phyloP scores from a whole-genome alignment of 1,284 basidiomycete genomes.

The Paramarasmius palmivorus region DNA sequence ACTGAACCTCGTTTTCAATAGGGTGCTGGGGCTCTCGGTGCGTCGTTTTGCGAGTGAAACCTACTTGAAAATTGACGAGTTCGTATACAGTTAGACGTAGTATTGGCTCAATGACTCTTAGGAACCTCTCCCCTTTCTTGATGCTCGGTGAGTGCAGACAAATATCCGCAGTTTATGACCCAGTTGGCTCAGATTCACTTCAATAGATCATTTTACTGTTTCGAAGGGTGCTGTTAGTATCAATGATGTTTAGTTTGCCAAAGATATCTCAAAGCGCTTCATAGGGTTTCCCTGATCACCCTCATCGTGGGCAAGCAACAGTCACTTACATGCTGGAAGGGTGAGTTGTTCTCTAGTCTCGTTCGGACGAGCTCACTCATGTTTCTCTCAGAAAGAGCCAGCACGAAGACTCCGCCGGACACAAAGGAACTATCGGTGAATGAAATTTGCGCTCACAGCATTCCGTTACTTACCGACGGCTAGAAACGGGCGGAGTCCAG shows the following conservation, averaged over 20 bases:
- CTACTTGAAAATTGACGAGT: too few species aligned
- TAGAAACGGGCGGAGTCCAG: constrained; percentile 83
- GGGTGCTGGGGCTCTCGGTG: constrained; percentile 75
- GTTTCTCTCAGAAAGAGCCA: constrained; percentile 49
- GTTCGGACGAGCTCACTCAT: constrained; percentile 1
- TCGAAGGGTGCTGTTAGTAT: constrained; percentile 56
- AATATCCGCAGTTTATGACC: not conserved
- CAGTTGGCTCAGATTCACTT: not conserved
- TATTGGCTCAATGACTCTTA: constrained; percentile 76
- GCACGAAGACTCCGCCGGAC: constrained; percentile 94
- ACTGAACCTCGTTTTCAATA: constrained; percentile 22
- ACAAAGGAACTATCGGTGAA: constrained; percentile 71
- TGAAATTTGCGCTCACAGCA: not conserved
- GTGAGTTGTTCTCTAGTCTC: constrained; percentile 28
- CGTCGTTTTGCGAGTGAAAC: too few species aligned
- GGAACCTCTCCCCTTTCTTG: constrained; percentile 89
- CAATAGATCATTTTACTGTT: constrained; percentile 70
- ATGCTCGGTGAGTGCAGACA: constrained; percentile 51
- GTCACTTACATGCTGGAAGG: constrained; percentile 91
- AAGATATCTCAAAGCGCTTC: constrained; percentile 12
- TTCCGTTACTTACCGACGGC: not conserved
- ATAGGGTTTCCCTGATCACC: constrained; percentile 81
- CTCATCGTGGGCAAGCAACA: constrained; percentile 87
- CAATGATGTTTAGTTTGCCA: not conserved
- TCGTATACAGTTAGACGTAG: constrained; percentile 72